Conservation (phyloP, 108 stramenopile species). For the Thalassiosira profunda region DNA sequence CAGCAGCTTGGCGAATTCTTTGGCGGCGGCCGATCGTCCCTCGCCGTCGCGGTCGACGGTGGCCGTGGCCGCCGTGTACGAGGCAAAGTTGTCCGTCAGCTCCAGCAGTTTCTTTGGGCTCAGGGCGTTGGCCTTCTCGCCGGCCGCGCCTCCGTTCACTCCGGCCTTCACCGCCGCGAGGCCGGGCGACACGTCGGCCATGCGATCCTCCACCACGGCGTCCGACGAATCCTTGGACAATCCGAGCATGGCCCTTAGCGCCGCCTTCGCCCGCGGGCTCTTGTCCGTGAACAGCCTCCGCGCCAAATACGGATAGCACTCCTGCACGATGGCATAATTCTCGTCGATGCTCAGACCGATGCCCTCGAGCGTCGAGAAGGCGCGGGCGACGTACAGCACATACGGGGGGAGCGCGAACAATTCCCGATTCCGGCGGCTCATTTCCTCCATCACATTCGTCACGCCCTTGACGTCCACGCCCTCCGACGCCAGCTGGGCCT, state of each 20-base stretch:
- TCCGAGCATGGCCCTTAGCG: slow-evolving; percentile 84
- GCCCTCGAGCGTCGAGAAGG: slow-evolving; percentile 89
- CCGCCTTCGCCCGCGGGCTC: slow-evolving; percentile 80
- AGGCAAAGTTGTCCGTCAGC: slow-evolving; percentile 86
- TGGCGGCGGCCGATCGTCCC: slow-evolving; percentile 62
- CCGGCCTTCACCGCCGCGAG: slow-evolving; percentile 55
- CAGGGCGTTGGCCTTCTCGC: slow-evolving; percentile 22
- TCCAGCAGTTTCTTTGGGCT: slow-evolving; percentile 77
- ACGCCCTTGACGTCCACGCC: slow-evolving; percentile 85
- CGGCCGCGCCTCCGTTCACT: slow-evolving; percentile 10
- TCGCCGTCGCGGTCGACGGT: slow-evolving; percentile 71
- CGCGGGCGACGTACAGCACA: slow-evolving; percentile 83
- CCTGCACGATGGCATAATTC: slow-evolving; percentile 89
- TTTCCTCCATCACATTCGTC: slow-evolving; percentile 83
- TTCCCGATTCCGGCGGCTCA: slow-evolving; percentile 77
- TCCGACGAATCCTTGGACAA: slow-evolving; percentile 49
- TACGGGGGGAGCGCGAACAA: slow-evolving; percentile 80
- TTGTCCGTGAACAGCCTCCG: slow-evolving; percentile 88
- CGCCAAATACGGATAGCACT: slow-evolving; percentile 89
- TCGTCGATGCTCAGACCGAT: slow-evolving; percentile 87
- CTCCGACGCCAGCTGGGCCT: slow-evolving; percentile 69
- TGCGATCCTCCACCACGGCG: not conserved
- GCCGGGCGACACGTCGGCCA: slow-evolving; percentile 19
- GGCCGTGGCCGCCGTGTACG: slow-evolving; percentile 81
- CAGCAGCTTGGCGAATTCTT: slow-evolving; percentile 73